Evolutionary conservation across 495 filamentous ascomycete species (phyloP).

Genomic region (Parathielavia appendiculata): DNA sequence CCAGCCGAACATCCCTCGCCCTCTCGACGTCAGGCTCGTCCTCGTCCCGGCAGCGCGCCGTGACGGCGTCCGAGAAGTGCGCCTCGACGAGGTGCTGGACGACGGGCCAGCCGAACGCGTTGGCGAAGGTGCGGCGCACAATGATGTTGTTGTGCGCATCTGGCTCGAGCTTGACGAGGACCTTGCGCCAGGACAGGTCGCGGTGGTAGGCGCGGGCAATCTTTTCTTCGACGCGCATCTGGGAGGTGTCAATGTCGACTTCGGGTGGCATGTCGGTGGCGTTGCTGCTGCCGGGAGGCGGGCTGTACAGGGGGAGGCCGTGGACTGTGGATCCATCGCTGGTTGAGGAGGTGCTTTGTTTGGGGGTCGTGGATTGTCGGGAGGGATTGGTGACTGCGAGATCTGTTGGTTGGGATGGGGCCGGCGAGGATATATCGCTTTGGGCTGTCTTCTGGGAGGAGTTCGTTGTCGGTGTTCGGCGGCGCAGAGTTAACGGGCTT

Average conservation of each 20-base stretch:
- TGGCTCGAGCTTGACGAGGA: slow-evolving; percentile 88
- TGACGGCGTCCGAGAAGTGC: slow-evolving; percentile 71
- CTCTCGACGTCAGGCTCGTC: slow-evolving; percentile 38
- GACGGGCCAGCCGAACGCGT: slow-evolving; percentile 97
- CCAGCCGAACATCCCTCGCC: slow-evolving; percentile 35
- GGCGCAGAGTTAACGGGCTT: slow-evolving; percentile 30
- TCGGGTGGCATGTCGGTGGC: slow-evolving; percentile 3
- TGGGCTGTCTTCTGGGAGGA: slow-evolving; percentile 11
- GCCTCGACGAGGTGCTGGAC: slow-evolving; percentile 89
- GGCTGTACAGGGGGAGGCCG: slow-evolving; percentile 19
- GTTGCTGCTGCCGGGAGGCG: not conserved
- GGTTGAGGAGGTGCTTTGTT: not conserved
- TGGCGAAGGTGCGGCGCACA: slow-evolving; percentile 90
- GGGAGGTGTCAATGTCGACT: slow-evolving; percentile 44
- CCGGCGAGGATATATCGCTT: slow-evolving; percentile 18
- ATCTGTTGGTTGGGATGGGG: slow-evolving; percentile 9
- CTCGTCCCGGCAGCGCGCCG: slow-evolving; percentile 56
- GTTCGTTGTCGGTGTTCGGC: slow-evolving; percentile 20
- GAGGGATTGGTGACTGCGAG: slow-evolving; percentile 32
- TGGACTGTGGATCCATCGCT: slow-evolving; percentile 12
- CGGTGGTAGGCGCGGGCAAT: slow-evolving; percentile 93
- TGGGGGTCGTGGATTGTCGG: slow-evolving; percentile 9
- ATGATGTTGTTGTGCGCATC: slow-evolving; percentile 99
- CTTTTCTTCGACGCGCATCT: slow-evolving; percentile 92
- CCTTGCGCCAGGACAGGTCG: slow-evolving; percentile 89